Percentiles rank a stretch among this genome's conserved stretches.
Evolutionary conservation across 2,329 filamentous ascomycete species (phyloP).

Genomic region (Sclerotinia nivalis): DNA sequence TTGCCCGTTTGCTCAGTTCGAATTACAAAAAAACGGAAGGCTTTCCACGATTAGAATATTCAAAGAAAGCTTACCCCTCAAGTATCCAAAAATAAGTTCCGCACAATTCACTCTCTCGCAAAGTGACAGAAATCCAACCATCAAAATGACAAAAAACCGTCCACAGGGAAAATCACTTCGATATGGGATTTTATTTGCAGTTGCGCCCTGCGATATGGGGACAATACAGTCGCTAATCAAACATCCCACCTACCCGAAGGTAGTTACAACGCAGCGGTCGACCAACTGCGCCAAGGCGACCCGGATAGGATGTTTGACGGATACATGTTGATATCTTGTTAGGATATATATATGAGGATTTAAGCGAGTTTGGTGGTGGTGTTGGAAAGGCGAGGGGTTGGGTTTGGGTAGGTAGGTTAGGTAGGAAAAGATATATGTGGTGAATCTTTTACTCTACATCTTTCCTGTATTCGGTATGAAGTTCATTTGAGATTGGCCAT

Average conservation of each 20-base stretch:
- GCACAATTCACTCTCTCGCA: neutral
- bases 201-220: neutral
- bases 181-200: neutral
- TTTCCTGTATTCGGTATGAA: neutral
- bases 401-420: neutral
- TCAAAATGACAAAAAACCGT: neutral
- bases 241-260: neutral
- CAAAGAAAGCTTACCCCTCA: too few relatives aligned
- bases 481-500: too few relatives aligned
- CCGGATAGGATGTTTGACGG: neutral
- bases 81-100: neutral
- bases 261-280: neutral
- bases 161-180: neutral
- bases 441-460: neutral
- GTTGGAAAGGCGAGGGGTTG: neutral
- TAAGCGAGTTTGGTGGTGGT: neutral
- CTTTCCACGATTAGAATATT: too few relatives aligned
- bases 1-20: neutral
- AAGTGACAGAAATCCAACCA: neutral
- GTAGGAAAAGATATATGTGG: neutral
- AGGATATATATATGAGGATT: neutral
- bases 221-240: neutral
- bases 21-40: neutral
- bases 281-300: neutral
- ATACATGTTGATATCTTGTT: neutral